phyloP scores from a whole-genome alignment of 139 green algal genomes.

The Gonium pectorale region DNA sequence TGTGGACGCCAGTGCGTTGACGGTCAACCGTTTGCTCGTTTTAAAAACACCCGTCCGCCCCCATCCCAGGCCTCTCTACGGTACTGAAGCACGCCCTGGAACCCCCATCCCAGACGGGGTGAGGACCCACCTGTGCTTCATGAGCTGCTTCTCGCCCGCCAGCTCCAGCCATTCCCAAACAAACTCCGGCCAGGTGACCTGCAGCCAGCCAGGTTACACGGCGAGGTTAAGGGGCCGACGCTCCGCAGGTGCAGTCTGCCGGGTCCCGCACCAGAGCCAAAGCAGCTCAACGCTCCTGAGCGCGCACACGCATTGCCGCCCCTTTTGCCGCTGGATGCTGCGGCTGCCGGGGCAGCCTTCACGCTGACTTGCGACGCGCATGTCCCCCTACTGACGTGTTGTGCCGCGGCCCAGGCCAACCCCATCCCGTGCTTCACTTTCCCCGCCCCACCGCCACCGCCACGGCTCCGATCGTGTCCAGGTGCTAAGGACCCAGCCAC shows the following conservation, averaged over 20 bases:
- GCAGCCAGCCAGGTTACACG: not conserved
- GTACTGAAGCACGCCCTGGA: too few relatives aligned
- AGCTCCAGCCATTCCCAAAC: slow-evolving; percentile 79
- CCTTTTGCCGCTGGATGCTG: too few relatives aligned
- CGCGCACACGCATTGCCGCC: not conserved
- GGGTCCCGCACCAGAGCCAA: not conserved
- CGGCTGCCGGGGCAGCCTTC: not conserved
- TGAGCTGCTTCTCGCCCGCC: slow-evolving; percentile 39
- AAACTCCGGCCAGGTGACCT: slow-evolving; percentile 82
- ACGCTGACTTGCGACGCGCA: not conserved
- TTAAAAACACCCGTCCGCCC: not conserved
- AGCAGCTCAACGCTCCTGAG: not conserved
- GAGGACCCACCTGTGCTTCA: slow-evolving; percentile 30
- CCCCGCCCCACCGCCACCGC: too few relatives aligned
- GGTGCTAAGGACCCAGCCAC: too few relatives aligned
- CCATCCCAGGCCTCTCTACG: not conserved
- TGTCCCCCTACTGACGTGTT: too few relatives aligned
- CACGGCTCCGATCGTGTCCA: too few relatives aligned
- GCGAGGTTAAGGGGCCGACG: not conserved
- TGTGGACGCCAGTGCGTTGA: not conserved
- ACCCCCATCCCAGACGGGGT: too few relatives aligned
- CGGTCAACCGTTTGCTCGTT: not conserved
- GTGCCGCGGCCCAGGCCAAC: too few relatives aligned
- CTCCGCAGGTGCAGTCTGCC: too few relatives aligned
- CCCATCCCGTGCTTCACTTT: too few relatives aligned